These are phyloP conservation scores for Chlamydomonas sphaeroides DNA, from an alignment of 139 green algal genomes.

Conservation along the genomic window DNA sequence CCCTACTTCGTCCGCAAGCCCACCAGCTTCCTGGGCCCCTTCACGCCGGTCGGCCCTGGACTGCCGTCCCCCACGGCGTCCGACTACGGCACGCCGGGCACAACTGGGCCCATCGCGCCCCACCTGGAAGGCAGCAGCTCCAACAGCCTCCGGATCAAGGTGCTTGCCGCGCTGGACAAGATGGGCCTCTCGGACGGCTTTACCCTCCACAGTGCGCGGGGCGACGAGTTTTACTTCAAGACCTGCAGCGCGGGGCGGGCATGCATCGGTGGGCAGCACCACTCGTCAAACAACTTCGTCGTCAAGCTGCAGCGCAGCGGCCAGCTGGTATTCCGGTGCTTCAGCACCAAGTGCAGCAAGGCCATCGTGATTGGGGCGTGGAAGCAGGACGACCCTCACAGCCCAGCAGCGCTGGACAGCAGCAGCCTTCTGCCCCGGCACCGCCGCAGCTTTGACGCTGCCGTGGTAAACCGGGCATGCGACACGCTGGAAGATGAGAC, in stretches of 20 bases:
- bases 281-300: background rate
- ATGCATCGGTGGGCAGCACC: background rate
- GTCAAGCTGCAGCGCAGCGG: background rate
- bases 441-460: background rate
- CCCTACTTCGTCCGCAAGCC: too few species aligned
- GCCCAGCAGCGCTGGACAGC: background rate
- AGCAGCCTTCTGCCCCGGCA: background rate
- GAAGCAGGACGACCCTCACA: background rate
- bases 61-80: too few species aligned
- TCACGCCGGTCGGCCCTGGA: too few species aligned
- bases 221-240: background rate
- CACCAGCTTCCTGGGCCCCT: too few species aligned
- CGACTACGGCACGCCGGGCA: too few species aligned
- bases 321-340: background rate
- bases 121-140: background rate
- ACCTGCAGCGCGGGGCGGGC: background rate
- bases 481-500: background rate
- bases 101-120: background rate
- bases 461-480: background rate
- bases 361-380: background rate
- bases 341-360: background rate
- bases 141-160: background rate
- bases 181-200: background rate
- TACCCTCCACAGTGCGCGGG: background rate
- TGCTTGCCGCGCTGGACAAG: background rate